Evolutionary conservation across 75 land plant species (phyloP).

Genomic region (Gnetum montanum): DNA sequence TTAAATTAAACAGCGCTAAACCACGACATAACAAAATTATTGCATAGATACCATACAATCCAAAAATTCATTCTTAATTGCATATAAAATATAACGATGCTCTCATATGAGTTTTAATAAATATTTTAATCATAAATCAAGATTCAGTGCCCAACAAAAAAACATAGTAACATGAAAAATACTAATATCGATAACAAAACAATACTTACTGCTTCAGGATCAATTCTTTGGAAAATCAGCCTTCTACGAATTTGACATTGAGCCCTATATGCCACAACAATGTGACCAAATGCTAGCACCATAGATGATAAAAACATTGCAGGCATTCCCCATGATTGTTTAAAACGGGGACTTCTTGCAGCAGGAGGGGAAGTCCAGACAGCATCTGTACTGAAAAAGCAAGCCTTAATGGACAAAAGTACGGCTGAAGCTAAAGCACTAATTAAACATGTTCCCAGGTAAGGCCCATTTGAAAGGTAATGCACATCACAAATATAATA

Average conservation of each 20-base stretch:
- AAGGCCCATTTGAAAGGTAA: constrained; percentile 6
- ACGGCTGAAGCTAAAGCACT: constrained; percentile 1
- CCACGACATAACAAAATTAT: neutral
- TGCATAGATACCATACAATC: neutral
- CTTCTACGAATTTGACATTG: constrained; percentile 70
- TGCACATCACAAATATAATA: constrained; percentile 8
- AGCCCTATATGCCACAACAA: constrained; percentile 60
- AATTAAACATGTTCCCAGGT: neutral
- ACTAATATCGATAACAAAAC: too few species aligned
- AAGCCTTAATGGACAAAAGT: constrained; percentile 2
- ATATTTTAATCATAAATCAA: too few species aligned
- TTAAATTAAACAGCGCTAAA: too few species aligned
- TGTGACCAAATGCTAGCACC: constrained; percentile 61
- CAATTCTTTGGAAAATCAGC: constrained; percentile 61
- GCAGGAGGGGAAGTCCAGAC: neutral
- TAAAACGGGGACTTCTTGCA: constrained; percentile 3
- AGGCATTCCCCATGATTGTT: constrained; percentile 9
- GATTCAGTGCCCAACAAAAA: too few species aligned
- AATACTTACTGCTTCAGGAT: constrained; percentile 84
- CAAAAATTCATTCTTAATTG: too few species aligned
- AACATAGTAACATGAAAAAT: too few species aligned
- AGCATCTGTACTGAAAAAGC: constrained; percentile 2
- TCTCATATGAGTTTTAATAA: too few species aligned
- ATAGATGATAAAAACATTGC: constrained; percentile 56
- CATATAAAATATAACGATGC: too few species aligned